phyloP scores from a whole-genome alignment of 306 rosid species.

The Inga laurina region DNA sequence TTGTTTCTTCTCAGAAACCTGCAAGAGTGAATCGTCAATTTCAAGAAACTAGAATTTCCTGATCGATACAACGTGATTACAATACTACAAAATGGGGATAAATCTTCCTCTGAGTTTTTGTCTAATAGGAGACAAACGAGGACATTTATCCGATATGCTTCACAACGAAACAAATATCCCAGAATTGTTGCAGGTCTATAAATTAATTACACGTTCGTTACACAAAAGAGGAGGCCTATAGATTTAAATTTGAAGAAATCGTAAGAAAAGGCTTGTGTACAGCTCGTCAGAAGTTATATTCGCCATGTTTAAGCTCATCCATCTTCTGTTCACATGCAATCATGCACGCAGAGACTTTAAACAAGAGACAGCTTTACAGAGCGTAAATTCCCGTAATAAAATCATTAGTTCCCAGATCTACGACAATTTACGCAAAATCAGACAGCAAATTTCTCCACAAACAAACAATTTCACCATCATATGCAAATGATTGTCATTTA shows the following conservation, averaged over 20 bases:
- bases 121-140: not conserved
- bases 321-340: not conserved
- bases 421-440: not conserved
- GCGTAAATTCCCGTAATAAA: not conserved
- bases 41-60: not conserved
- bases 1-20: constrained; percentile 32
- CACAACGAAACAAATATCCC: not conserved
- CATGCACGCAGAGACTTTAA: not conserved
- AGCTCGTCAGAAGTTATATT: not conserved
- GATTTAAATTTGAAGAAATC: not conserved
- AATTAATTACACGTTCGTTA: not conserved
- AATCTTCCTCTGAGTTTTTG: not conserved
- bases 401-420: constrained; percentile 40
- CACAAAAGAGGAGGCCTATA: constrained; percentile 32
- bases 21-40: not conserved
- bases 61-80: not conserved
- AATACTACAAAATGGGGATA: not conserved
- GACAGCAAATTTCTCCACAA: constrained; percentile 28
- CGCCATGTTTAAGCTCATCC: not conserved
- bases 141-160: not conserved
- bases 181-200: no score
- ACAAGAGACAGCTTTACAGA: constrained; percentile 11
- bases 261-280: not conserved
- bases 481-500: not conserved
- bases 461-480: not conserved